phyloP scores from a whole-genome alignment of 2,329 filamentous ascomycete genomes.

The Nectriaceae sp. region DNA sequence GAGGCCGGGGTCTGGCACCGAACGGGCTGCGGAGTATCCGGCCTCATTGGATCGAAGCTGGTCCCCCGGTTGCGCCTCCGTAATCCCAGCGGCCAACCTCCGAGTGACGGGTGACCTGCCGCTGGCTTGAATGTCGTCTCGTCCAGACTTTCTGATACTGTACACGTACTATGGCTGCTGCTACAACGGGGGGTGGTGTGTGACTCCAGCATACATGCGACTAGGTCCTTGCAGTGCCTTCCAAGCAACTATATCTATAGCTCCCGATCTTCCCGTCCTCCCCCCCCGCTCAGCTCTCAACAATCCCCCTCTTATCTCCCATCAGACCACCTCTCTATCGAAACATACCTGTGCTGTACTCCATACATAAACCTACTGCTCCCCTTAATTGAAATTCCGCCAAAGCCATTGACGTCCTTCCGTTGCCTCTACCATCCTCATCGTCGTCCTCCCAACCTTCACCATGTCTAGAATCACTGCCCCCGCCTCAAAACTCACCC shows the following conservation, averaged over 20 bases:
- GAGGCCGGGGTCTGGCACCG: neutral
- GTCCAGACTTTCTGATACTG: too few species aligned
- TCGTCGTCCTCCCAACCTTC: too few species aligned
- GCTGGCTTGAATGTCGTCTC: neutral
- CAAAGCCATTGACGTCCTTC: constrained; percentile 1
- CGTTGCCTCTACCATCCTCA: constrained; percentile 3
- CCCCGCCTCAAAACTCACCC: constrained; percentile 50
- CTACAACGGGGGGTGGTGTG: too few species aligned
- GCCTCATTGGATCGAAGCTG: too few species aligned
- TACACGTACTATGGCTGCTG: too few species aligned
- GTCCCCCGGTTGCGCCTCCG: too few species aligned
- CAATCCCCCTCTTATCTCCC: neutral
- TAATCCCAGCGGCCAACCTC: too few species aligned
- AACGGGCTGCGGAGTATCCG: too few species aligned
- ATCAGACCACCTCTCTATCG: neutral
- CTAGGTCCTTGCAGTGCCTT: too few species aligned
- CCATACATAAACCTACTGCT: constrained; percentile 3
- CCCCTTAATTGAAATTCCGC: constrained; percentile 9
- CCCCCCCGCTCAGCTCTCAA: constrained; percentile 2
- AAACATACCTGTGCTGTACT: neutral
- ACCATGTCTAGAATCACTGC: constrained; percentile 53
- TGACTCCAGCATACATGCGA: too few species aligned
- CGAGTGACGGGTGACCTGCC: neutral
- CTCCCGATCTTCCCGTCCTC: constrained; percentile 1
- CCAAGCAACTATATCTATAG: constrained; percentile 11